A percentile compares a stretch with the other conserved stretches of the same genome.
Conservation (phyloP, 352 stramenopile species). For the Globisporangium recalcitrans region DNA sequence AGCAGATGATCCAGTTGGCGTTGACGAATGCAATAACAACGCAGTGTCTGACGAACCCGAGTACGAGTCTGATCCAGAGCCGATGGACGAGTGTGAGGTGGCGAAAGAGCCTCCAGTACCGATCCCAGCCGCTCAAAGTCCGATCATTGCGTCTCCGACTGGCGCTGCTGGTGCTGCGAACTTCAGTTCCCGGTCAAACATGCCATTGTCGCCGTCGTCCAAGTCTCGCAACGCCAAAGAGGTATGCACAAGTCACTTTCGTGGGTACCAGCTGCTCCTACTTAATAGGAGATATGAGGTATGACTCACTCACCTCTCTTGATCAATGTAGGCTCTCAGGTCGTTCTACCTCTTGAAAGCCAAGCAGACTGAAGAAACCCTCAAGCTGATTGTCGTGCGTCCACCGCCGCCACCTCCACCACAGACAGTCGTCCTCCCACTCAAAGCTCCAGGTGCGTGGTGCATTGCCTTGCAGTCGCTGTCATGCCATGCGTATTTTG, state of each 20-base stretch:
- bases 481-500: background rate
- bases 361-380: conserved; percentile 42
- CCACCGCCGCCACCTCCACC: background rate
- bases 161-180: background rate
- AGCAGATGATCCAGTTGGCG: background rate
- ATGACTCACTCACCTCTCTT: no score
- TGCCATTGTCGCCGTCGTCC: conserved; percentile 10
- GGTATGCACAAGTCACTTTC: conserved; percentile 9
- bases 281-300: no score
- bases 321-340: conserved; percentile 34
- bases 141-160: no score
- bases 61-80: background rate
- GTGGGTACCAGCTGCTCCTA: conserved; percentile 1
- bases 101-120: background rate
- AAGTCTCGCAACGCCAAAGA: conserved; percentile 31
- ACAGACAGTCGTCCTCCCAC: conserved; percentile 19
- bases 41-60: background rate
- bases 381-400: conserved; percentile 29
- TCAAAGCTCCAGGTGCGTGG: conserved; percentile 25
- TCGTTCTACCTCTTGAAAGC: conserved; percentile 52
- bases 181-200: background rate
- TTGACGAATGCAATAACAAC: background rate
- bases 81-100: background rate
- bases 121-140: no score
- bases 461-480: background rate